Evolutionary conservation across 306 rosid species (phyloP), one percentile per base, ranked within the genome.

Genomic region (Corylus heterophylla): DNA sequence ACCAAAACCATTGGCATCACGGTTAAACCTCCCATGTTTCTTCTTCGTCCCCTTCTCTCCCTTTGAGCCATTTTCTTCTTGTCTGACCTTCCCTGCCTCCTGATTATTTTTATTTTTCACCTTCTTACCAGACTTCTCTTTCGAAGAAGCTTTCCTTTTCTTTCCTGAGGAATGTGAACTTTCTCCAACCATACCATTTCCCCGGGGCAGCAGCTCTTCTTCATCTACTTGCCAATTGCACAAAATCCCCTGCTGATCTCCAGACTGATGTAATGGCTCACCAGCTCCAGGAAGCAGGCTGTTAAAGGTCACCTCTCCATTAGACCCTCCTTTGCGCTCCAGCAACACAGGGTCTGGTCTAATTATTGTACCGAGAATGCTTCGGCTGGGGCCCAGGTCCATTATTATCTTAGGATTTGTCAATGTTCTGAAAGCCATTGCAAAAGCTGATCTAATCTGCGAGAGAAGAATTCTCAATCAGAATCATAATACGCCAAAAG

Each of bases 271-370:
- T 72, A 92, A 52, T 79, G 92, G 93, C 80, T 93, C 89, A 14
- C 98, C 94, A 22, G 97, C 99, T 77, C 99, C 98, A 4, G 98
- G 99, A 83, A 95, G 99, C 90, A 95, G 80, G 83, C 87, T 91
- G 78, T 80, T 69, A 69, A 91, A 90, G 68, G 92, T 89, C 70
- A 90, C 88, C 51, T 86, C 89, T 22, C 99, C 96, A 4, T 85
- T 79, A 27, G 73, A 86, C 20, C 97, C 97, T 18, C 98, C 98
- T 80, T 90, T 95, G 47, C 99, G 96, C 81, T 89, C 90, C 61
- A 83, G 72, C 86, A 95, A 85, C 22, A 84, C 76, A 14, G 89
- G 82, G 74, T 95, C 98, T 2, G 99, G 97, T 81, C 98, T 84
- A 71, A 95, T 95, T 87, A 95, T 93, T n/a, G 97, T 91, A 55